Evolutionary conservation across 2,329 filamentous ascomycete species (phyloP), one percentile per base, ranked within the genome.

Genomic region (Aspergillus chevalieri): DNA sequence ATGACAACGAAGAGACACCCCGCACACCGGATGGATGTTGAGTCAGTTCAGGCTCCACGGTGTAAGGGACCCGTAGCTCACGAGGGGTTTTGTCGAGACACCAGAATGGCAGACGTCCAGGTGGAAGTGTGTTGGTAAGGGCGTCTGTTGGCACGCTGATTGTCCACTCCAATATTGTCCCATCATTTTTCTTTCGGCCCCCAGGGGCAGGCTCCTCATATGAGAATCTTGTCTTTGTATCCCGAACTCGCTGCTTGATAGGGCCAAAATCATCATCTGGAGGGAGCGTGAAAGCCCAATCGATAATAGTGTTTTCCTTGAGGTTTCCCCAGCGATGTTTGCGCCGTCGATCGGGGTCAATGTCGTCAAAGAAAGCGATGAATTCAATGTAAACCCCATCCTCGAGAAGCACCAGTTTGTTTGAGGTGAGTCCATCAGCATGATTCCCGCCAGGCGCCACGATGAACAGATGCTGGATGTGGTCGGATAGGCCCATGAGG

Each of bases 251-350:
- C 9, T 52, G 43, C 19, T 55, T 48, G 14, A 57, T 43, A n/a
- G 44, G 24, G 2, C 6, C 21, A 17, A 57, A 57, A 30, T 55
- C 50, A 9, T 19, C 44, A n/a, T 50, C 49, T 5, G 56, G 43
- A 2, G 47, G 52, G 15, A 51, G 44, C 10, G 56, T 57, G 46
- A 57, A 55, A 5, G 56, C 56, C 56, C 56, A 57, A 41, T 57
- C 56, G 14, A 57, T 52, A 10, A 57, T 51, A 1, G 46, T 57
- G 34, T 48, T 47, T 43, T 56, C 56, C 21, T 36, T 51, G 6
- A 51, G 47, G 1, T 55, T 55, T 36, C 56, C 56, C 56, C 56
- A 57, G 22, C 56, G 56, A 50, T 57, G 56, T 1, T 47, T 33
- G 2, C 47, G 47, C n/a, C 56, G 54, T 34, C 12, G 43, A 17